Evolutionary conservation across 1,139 yeast species (phyloP).

Genomic region (Kodamaea anthophila): DNA sequence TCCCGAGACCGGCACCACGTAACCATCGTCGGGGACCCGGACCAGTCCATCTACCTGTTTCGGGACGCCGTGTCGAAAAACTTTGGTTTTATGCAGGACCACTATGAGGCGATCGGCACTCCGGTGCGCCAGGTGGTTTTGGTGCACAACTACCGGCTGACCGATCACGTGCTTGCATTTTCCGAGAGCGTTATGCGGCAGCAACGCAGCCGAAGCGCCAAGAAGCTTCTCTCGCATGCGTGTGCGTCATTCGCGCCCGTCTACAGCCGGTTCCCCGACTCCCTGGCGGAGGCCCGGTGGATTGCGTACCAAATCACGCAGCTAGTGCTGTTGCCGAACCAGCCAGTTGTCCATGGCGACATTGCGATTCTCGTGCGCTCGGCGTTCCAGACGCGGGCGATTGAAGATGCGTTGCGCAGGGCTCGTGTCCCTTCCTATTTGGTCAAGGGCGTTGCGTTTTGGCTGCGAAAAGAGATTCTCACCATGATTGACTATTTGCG

Average conservation of each 20-base stretch:
- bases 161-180: constrained; percentile 54
- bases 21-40: constrained; percentile 94
- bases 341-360: constrained; percentile 46
- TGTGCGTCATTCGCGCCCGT: constrained; percentile 42
- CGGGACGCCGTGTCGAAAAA: constrained; percentile 73
- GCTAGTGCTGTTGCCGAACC: constrained; percentile 33
- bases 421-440: constrained; percentile 58
- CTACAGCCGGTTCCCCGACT: constrained; percentile 31
- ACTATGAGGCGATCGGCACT: constrained; percentile 26
- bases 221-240: constrained; percentile 43
- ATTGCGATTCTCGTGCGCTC: constrained; percentile 69
- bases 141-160: constrained; percentile 75
- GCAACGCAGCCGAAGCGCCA: constrained; percentile 41
- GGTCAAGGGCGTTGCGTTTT: constrained; percentile 68
- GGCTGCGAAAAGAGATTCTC: constrained; percentile 70
- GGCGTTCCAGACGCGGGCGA: constrained; percentile 46
- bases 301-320: constrained; percentile 51
- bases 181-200: constrained; percentile 67
- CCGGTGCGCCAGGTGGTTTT: constrained; percentile 35
- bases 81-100: constrained; percentile 51
- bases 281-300: constrained; percentile 50
- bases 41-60: constrained; percentile 88
- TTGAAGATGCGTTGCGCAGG: constrained; percentile 57
- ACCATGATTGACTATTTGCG: constrained; percentile 60
- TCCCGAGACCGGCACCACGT: constrained; percentile 49